Conservation (phyloP, 768 basidiomycete genomes). For the Cyathus striatus region DNA sequence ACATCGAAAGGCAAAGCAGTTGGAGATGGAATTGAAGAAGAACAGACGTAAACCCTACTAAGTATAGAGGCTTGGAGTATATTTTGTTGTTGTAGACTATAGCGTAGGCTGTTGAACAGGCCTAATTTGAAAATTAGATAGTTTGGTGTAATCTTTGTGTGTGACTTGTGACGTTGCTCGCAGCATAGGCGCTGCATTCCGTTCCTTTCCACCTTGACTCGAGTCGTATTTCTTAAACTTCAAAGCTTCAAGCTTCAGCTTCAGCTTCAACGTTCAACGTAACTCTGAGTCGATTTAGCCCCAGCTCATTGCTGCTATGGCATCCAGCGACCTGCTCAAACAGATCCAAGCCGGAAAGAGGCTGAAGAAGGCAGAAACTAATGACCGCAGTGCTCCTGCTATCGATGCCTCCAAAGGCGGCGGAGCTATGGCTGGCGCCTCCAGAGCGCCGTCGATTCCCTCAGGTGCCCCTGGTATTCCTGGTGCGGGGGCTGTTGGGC, state of each 20-base stretch:
- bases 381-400: slow-evolving; percentile 71
- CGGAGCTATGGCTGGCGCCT: slow-evolving; percentile 28
- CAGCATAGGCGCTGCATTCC: too few relatives aligned
- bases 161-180: too few relatives aligned
- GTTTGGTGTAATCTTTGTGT: too few relatives aligned
- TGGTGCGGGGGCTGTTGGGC: slow-evolving; percentile 34
- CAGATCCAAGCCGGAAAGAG: slow-evolving; percentile 80
- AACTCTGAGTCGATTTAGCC: too few relatives aligned
- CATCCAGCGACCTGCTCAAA: slow-evolving; percentile 68
- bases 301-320: slow-evolving; percentile 56
- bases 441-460: slow-evolving; percentile 7
- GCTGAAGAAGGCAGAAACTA: slow-evolving; percentile 78
- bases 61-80: slow-evolving; percentile 4
- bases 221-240: too few relatives aligned
- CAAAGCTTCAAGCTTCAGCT: too few relatives aligned
- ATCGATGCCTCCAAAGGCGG: slow-evolving; percentile 45
- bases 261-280: too few relatives aligned
- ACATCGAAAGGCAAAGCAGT: slow-evolving; percentile 82
- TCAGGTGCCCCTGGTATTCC: slow-evolving; percentile 6
- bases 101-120: background rate
- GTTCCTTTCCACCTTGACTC: too few relatives aligned
- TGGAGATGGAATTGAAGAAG: slow-evolving; percentile 91
- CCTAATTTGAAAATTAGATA: too few relatives aligned
- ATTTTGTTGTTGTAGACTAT: background rate
- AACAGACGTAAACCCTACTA: slow-evolving; percentile 86